A percentile compares a stretch with the other conserved stretches of the same genome.
These are phyloP conservation scores for Scutellaria baicalensis DNA, from an alignment of 257 asterid genomes.

Conservation along the genomic window DNA sequence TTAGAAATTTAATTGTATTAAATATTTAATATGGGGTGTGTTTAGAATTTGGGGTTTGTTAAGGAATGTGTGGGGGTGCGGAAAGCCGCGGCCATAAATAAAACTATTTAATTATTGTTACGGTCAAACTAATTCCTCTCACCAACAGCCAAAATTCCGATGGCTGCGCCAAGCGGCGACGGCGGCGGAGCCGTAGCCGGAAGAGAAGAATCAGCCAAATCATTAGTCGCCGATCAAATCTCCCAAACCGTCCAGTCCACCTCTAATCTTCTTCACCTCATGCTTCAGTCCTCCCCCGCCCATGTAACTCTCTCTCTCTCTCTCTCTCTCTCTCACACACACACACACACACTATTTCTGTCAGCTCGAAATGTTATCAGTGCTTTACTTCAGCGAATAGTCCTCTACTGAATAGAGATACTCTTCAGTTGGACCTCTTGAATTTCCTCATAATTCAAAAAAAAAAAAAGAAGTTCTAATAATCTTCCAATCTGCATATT, in stretches of 20 bases:
- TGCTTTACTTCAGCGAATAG: neutral
- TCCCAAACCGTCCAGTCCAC: constrained; percentile 73
- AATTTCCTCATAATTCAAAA: neutral
- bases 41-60: too few relatives aligned
- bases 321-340: neutral
- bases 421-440: neutral
- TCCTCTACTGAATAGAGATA: neutral
- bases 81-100: too few relatives aligned
- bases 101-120: neutral
- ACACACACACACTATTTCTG: neutral
- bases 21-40: too few relatives aligned
- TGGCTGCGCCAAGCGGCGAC: constrained; percentile 26
- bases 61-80: too few relatives aligned
- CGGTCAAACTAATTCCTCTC: neutral
- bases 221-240: constrained; percentile 66
- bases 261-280: constrained; percentile 87
- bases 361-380: neutral
- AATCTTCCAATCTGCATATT: neutral
- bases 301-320: constrained; percentile 34
- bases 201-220: constrained; percentile 61
- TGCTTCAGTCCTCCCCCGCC: constrained; percentile 79
- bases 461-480: neutral
- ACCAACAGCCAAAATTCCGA: neutral
- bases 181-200: constrained; percentile 3
- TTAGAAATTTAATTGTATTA: too few relatives aligned